phyloP scores from a whole-genome alignment of 495 filamentous ascomycete species.

The Physcia stellaris region DNA sequence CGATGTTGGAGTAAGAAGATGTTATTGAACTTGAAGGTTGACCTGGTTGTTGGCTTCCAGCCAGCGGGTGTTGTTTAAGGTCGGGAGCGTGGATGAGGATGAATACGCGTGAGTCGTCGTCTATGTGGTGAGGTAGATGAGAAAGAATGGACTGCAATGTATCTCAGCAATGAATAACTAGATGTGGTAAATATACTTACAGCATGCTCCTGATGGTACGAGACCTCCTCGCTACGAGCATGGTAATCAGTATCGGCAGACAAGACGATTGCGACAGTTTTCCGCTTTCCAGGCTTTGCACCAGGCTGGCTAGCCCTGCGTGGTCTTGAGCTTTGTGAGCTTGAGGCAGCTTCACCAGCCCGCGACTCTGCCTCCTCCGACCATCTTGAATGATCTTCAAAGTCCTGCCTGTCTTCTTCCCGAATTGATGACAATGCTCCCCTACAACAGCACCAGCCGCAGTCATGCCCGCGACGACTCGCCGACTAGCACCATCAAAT shows the following conservation, averaged over 20 bases:
- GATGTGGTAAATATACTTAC: too few species aligned
- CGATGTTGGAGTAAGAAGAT: constrained; percentile 82
- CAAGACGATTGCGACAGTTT: constrained; percentile 72
- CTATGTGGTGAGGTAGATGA: constrained; percentile 62
- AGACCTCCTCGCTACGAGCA: constrained; percentile 42
- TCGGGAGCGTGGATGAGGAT: constrained; percentile 78
- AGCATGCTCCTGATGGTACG: constrained; percentile 57
- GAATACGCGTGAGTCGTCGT: constrained; percentile 59
- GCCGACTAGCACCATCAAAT: constrained; percentile 62
- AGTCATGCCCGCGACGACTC: constrained; percentile 62
- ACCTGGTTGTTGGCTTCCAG: constrained; percentile 28
- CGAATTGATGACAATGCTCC: constrained; percentile 70
- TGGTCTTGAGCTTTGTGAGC: background rate
- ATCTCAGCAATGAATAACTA: too few species aligned
- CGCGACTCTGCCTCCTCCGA: constrained; percentile 58
- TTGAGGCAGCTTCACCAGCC: constrained; percentile 17
- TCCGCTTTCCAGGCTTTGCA: constrained; percentile 35
- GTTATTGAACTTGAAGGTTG: constrained; percentile 49
- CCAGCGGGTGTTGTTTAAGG: constrained; percentile 49
- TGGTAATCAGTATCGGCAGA: constrained; percentile 54
- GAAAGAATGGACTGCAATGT: constrained; percentile 65
- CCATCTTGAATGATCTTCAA: constrained; percentile 74
- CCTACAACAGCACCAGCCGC: constrained; percentile 73
- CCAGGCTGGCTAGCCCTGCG: constrained; percentile 6
- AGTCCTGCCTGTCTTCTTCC: constrained; percentile 69